Conservation (phyloP, 495 filamentous ascomycete genomes). For the Penicillium alfredii region DNA sequence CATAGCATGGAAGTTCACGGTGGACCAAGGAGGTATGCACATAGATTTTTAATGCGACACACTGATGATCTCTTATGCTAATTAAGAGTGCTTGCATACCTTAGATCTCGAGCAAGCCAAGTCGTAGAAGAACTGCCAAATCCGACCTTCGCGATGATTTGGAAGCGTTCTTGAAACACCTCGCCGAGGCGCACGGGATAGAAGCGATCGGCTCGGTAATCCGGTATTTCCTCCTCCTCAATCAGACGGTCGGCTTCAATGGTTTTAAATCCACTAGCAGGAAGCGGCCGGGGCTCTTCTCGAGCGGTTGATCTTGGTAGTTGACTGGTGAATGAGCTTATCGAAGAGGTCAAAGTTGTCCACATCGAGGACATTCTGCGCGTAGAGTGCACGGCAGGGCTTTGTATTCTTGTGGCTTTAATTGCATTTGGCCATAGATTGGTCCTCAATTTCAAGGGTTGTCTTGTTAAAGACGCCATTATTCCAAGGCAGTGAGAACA, state of each 20-base stretch:
- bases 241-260: slow-evolving; percentile 14
- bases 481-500: no score
- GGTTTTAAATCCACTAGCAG: slow-evolving; percentile 10
- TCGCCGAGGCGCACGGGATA: slow-evolving; percentile 48
- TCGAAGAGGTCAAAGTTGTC: no score
- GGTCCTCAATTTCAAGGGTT: no score
- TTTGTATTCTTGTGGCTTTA: no score
- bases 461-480: no score
- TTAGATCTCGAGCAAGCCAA: slow-evolving; percentile 46
- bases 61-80: slow-evolving; percentile 22
- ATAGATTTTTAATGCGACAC: slow-evolving; percentile 38
- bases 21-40: slow-evolving; percentile 22
- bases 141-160: slow-evolving; percentile 50
- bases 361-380: no score
- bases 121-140: slow-evolving; percentile 47
- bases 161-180: slow-evolving; percentile 41
- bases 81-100: slow-evolving; percentile 17
- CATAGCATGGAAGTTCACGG: slow-evolving; percentile 33
- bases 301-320: no score
- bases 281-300: slow-evolving; percentile 13
- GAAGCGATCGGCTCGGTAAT: slow-evolving; percentile 38
- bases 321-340: no score
- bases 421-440: no score
- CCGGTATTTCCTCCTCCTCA: slow-evolving; percentile 41
- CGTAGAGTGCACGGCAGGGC: no score